A percentile compares a stretch with the other conserved stretches of the same genome.
These are phyloP conservation scores for Tripidium arundinaceum DNA, from an alignment of 202 grass and related monocot genomes.

Conservation along the genomic window DNA sequence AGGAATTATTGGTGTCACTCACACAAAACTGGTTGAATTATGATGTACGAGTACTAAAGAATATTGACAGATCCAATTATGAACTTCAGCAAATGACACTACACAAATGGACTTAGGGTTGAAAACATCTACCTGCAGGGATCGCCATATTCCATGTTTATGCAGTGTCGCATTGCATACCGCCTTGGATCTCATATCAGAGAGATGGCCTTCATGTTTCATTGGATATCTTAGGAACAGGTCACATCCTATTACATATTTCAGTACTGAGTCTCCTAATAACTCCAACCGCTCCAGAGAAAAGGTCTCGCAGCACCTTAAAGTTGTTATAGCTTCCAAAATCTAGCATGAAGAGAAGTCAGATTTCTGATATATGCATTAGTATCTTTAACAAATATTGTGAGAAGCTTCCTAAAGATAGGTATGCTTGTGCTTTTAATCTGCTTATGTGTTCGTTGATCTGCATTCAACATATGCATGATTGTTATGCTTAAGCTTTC, in stretches of 20 bases:
- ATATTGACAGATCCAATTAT: conserved; percentile 3
- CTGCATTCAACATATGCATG: neutral
- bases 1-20: neutral
- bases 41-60: conserved; percentile 16
- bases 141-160: conserved; percentile 61
- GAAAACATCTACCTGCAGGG: conserved; percentile 60
- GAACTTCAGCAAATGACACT: conserved; percentile 21
- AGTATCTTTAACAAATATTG: conserved; percentile 51
- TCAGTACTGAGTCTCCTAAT: conserved; percentile 84
- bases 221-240: conserved; percentile 71
- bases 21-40: conserved; percentile 1
- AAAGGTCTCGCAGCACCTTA: conserved; percentile 79
- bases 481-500: neutral
- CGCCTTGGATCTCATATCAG: conserved; percentile 56
- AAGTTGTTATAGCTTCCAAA: conserved; percentile 89
- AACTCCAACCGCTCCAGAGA: conserved; percentile 85
- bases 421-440: conserved; percentile 43
- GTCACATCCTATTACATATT: conserved; percentile 78
- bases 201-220: conserved; percentile 85
- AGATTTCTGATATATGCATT: conserved; percentile 7
- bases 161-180: conserved; percentile 85
- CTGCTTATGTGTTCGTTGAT: neutral
- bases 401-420: conserved; percentile 84
- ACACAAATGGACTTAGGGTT: conserved; percentile 27
- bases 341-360: conserved; percentile 50